phyloP scores from a whole-genome alignment of 2,329 filamentous ascomycete species.

The Grosmannia clavigera region DNA sequence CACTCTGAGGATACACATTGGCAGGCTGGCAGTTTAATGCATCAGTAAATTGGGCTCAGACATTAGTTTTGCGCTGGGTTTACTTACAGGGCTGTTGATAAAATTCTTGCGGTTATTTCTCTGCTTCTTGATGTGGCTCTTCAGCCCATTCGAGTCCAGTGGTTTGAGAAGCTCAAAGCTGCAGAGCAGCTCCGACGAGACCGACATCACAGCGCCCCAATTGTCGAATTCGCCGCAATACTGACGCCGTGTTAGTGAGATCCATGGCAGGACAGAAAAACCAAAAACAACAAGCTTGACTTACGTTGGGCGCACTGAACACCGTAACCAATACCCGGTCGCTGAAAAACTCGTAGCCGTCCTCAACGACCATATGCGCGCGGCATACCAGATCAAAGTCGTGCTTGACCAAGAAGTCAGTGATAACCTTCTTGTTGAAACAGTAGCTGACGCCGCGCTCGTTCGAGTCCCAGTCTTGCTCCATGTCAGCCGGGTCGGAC shows the following conservation, averaged over 20 bases:
- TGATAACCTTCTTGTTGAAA: constrained; percentile 96
- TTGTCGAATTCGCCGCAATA: constrained; percentile 99
- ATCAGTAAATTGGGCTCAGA: background rate
- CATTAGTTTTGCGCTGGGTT: background rate
- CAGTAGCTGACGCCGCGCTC: constrained; percentile 96
- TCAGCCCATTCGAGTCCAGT: constrained; percentile 86
- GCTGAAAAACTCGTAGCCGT: constrained; percentile 97
- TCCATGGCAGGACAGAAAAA: background rate
- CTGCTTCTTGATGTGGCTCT: constrained; percentile 98
- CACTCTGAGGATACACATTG: constrained; percentile 43
- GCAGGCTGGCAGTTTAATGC: constrained; percentile 30
- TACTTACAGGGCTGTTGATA: constrained; percentile 86
- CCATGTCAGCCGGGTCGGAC: constrained; percentile 97
- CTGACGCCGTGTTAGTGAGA: constrained; percentile 27
- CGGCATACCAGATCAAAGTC: constrained; percentile 96
- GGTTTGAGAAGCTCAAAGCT: constrained; percentile 96
- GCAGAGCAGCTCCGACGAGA: constrained; percentile 83
- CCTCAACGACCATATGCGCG: constrained; percentile 98
- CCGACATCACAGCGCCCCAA: constrained; percentile 98
- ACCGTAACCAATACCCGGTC: constrained; percentile 92
- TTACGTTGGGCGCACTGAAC: constrained; percentile 92
- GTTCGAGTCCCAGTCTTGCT: constrained; percentile 94
- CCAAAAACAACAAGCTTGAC: constrained; percentile 23
- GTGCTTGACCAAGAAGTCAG: constrained; percentile 85
- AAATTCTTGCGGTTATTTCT: constrained; percentile 89